Base-by-base conservation (phyloP, 306 rosid genomes). In the Albizia julibrissin region DNA sequence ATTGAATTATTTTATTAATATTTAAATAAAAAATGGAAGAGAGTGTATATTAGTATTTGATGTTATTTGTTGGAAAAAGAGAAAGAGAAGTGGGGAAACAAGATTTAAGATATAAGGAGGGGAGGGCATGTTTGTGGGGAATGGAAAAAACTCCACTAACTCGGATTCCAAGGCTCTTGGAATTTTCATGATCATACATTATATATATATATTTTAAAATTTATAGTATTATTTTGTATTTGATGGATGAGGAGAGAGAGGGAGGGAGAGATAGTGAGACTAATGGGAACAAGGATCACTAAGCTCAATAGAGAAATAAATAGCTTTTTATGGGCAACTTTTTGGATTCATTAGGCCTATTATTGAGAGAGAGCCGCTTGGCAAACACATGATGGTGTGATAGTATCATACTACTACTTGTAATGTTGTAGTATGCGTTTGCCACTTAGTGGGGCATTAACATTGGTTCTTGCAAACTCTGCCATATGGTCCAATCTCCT, bases 71-170 rank as follows among this genome's bases (percentile, higher is more conserved):
- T 70, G 16, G 26, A 14, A 12, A 66, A 10, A 4, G 26, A 69
- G n/a, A 40, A 69, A 69, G 50, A 37, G 76, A 6, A 39, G 68
- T 75, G 88, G 8, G 69, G 81, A 70, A 89, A 90, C 84, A 90
- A 89, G 89, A 81, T 87, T 87, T 83, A 89, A 85, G 65, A n/a
- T 11, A 87, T 82, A 88, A 90, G 81, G 64, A 54, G 83, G 82
- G 54, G 92, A 66, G 75, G 75, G 94, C 97, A 90, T 90, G 97
- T 91, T 92, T 92, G 96, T 92, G 98, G 97, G 97, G 91, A 94
- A 85, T 81, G 92, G 82, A 70, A 89, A 87, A 85, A 88, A 85
- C 80, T 91, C 97, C 97, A 94, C 98, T 92, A 88, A 88, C 98
- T 86, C 97, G 95, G 79, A 87, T 92, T 84, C 93, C 97, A 73